Conservation (phyloP, 2,329 filamentous ascomycete genomes). For the Stachybotrys echinatus region DNA sequence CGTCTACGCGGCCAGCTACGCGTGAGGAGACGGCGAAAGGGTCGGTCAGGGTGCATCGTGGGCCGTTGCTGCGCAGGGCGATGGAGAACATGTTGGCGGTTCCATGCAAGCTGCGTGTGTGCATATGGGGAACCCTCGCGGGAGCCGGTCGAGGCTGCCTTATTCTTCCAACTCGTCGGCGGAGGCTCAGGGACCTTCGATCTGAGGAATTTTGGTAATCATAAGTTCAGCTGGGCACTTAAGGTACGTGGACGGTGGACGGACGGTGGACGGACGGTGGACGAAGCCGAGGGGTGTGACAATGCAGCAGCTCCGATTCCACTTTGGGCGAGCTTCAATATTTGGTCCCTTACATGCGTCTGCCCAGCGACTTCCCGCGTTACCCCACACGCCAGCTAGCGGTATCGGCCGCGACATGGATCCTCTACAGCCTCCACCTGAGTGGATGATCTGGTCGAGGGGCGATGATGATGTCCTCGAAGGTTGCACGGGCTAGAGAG, state of each 20-base stretch:
- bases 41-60: constrained; percentile 27
- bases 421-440: no score
- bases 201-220: no score
- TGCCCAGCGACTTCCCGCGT: not conserved
- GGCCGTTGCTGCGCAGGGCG: constrained; percentile 41
- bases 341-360: not conserved
- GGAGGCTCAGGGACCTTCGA: no score
- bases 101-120: constrained; percentile 24
- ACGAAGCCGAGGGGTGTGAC: not conserved
- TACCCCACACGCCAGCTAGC: not conserved
- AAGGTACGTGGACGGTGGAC: no score
- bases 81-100: constrained; percentile 37
- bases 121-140: no score
- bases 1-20: constrained; percentile 2
- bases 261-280: not conserved
- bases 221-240: no score
- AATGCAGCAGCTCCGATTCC: not conserved
- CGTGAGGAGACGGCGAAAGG: constrained; percentile 6
- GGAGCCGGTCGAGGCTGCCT: no score
- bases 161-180: no score
- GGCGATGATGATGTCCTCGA: no score
- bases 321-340: not conserved
- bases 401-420: not conserved
- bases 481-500: no score
- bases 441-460: no score